Evolutionary conservation across 2,329 filamentous ascomycete species (phyloP).

Genomic region (Shiraia sp.): DNA sequence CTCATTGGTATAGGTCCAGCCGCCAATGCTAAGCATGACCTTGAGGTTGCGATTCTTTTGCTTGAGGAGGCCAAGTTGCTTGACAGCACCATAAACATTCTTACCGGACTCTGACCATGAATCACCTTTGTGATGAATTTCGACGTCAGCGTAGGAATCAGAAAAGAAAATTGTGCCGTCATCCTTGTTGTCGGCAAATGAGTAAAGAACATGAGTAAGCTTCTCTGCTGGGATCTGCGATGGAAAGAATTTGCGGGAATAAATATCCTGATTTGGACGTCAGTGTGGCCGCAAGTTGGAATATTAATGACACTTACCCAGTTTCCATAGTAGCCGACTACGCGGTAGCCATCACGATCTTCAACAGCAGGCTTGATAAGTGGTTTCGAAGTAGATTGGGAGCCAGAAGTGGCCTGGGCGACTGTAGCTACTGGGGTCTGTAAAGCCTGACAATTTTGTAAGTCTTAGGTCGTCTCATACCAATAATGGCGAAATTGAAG

Average conservation of each 20-base stretch:
- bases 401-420: too few relatives aligned
- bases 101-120: slow-evolving; percentile 67
- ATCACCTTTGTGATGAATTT: slow-evolving; percentile 65
- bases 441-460: neutral
- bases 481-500: too few relatives aligned
- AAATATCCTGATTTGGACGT: slow-evolving; percentile 66
- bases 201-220: slow-evolving; percentile 86
- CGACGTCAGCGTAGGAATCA: slow-evolving; percentile 40
- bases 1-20: slow-evolving; percentile 70
- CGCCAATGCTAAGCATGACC: slow-evolving; percentile 79
- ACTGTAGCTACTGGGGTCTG: too few relatives aligned
- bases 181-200: slow-evolving; percentile 86
- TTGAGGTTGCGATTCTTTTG: slow-evolving; percentile 77
- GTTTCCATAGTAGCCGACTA: slow-evolving; percentile 72
- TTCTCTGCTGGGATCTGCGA: slow-evolving; percentile 80
- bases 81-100: slow-evolving; percentile 77
- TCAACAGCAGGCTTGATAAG: neutral
- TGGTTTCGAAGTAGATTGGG: neutral
- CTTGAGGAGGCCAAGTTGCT: slow-evolving; percentile 77
- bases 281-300: neutral
- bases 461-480: neutral
- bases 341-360: slow-evolving; percentile 15
- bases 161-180: slow-evolving; percentile 66
- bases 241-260: slow-evolving; percentile 81
- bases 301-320: slow-evolving; percentile 49